Evolutionary conservation across 2,329 filamentous ascomycete species (phyloP).

Genomic region (Nemania diffusa): DNA sequence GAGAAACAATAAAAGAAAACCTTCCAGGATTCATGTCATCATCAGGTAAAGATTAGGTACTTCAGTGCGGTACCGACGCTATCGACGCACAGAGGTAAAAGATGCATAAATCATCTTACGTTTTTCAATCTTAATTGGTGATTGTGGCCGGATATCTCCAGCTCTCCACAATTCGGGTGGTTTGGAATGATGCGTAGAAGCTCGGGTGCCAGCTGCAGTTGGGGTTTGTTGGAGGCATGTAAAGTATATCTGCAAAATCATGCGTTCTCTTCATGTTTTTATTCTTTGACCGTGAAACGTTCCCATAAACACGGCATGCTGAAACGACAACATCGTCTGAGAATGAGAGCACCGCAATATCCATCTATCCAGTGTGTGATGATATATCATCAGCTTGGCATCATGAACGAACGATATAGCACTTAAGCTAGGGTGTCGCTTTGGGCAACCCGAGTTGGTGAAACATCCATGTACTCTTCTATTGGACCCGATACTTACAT

Average conservation of each 20-base stretch:
- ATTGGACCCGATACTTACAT: constrained; percentile 20
- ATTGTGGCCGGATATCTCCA: constrained; percentile 30
- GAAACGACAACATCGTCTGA: not conserved
- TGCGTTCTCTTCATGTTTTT: not conserved
- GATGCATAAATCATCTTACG: constrained; percentile 27
- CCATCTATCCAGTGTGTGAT: not conserved
- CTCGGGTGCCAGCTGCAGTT: constrained; percentile 19
- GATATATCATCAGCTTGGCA: not conserved
- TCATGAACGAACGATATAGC: not conserved
- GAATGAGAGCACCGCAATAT: not conserved
- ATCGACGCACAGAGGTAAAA: not conserved
- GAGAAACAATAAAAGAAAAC: constrained; percentile 16
- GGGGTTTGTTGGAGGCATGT: constrained; percentile 23
- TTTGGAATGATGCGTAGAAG: constrained; percentile 23
- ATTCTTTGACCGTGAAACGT: not conserved
- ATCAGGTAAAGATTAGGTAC: constrained; percentile 13
- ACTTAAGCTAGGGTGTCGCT: not conserved
- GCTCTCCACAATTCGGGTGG: constrained; percentile 31
- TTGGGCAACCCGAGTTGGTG: constrained; percentile 20
- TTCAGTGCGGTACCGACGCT: constrained; percentile 7
- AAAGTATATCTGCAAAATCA: constrained; percentile 9
- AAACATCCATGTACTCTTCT: constrained; percentile 8
- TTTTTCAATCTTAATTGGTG: constrained; percentile 19
- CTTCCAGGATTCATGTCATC: constrained; percentile 13
- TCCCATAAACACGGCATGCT: not conserved